Conservation (phyloP, 441 rosid genomes). For the Populus hybrid region DNA sequence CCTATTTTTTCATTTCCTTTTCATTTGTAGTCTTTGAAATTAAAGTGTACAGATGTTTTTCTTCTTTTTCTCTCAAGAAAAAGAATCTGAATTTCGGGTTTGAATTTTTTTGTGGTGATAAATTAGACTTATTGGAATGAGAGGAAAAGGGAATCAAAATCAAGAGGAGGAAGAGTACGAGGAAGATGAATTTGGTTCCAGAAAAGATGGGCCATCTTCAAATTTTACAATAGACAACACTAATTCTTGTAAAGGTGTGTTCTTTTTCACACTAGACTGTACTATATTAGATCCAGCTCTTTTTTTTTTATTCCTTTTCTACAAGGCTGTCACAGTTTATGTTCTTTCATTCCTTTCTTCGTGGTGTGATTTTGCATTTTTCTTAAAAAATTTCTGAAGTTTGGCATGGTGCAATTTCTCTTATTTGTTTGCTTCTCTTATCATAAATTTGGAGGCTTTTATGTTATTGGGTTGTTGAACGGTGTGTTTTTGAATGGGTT, state of each 20-base stretch:
- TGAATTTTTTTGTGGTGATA: background rate
- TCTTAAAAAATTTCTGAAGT: background rate
- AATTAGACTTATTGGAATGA: slow-evolving; percentile 50
- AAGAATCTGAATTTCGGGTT: slow-evolving; percentile 7
- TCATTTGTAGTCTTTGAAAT: background rate
- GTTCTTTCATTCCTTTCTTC: background rate
- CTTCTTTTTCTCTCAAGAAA: background rate
- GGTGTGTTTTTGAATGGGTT: background rate
- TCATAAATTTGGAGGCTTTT: slow-evolving; percentile 14
- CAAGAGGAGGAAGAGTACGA: slow-evolving; percentile 77
- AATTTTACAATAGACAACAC: slow-evolving; percentile 18
- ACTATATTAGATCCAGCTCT: slow-evolving; percentile 34
- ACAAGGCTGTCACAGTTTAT: background rate
- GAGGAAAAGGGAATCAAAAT: slow-evolving; percentile 63
- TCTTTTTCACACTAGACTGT: background rate
- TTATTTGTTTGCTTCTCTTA: slow-evolving; percentile 1
- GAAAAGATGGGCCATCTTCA: slow-evolving; percentile 56
- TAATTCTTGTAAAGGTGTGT: slow-evolving; percentile 35
- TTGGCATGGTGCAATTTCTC: background rate
- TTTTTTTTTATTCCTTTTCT: background rate
- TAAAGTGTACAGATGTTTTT: background rate
- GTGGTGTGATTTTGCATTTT: background rate
- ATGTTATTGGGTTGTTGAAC: slow-evolving; percentile 1
- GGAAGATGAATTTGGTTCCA: slow-evolving; percentile 67
- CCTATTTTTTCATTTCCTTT: background rate